A percentile compares a stretch with the other conserved stretches of the same genome.
Conservation (phyloP, 805 yeast species). For the Starmerella ratchasimensis region DNA sequence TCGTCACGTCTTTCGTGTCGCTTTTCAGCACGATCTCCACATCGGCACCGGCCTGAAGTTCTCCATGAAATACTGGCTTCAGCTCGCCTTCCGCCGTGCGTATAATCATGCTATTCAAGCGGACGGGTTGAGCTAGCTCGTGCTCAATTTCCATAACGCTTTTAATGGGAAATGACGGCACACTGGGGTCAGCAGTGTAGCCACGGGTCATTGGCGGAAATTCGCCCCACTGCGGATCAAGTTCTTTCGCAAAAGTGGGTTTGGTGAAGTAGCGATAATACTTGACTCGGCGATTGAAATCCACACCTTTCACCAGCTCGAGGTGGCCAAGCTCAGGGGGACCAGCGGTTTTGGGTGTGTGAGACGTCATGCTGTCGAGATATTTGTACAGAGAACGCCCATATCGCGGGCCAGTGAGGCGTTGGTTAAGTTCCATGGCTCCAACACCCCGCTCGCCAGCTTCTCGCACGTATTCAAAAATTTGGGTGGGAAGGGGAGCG, state of each 20-base stretch:
- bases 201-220: slow-evolving; percentile 7
- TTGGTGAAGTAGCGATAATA: slow-evolving; percentile 52
- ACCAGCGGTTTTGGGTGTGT: slow-evolving; percentile 5
- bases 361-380: slow-evolving; percentile 35
- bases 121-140: background rate
- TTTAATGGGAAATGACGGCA: background rate
- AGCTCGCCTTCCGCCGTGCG: slow-evolving; percentile 7
- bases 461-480: slow-evolving; percentile 36
- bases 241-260: slow-evolving; percentile 27
- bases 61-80: slow-evolving; percentile 22
- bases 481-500: slow-evolving; percentile 50
- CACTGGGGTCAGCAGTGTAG: background rate
- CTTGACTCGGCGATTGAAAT: slow-evolving; percentile 59
- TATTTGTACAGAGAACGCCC: slow-evolving; percentile 39
- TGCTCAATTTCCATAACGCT: background rate
- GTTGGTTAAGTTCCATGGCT: slow-evolving; percentile 39
- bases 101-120: slow-evolving; percentile 5
- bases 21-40: slow-evolving; percentile 10
- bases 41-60: slow-evolving; percentile 1
- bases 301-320: slow-evolving; percentile 47
- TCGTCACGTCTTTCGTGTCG: background rate
- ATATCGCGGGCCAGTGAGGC: slow-evolving; percentile 42
- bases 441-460: slow-evolving; percentile 42
- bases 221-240: slow-evolving; percentile 24
- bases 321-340: slow-evolving; percentile 23